These are phyloP conservation scores for Platanus orientalis DNA, from an alignment of 164 flowering plant genomes.

Conservation along the genomic window DNA sequence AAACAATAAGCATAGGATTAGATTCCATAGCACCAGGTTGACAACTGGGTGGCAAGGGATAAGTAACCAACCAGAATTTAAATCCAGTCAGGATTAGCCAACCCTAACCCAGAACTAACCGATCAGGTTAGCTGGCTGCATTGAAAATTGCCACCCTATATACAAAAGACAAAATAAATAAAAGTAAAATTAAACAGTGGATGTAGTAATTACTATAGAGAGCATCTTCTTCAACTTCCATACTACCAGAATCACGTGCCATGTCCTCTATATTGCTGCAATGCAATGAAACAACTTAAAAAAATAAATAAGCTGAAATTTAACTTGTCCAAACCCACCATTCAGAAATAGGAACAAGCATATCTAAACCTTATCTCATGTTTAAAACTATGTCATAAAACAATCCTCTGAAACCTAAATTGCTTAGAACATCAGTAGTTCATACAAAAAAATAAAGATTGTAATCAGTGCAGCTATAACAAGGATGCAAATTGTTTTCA, in stretches of 20 bases:
- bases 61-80: too few species aligned
- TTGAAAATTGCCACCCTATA: too few species aligned
- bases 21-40: background rate
- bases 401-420: background rate
- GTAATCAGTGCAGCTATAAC: too few species aligned
- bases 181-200: conserved; percentile 8
- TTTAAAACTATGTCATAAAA: background rate
- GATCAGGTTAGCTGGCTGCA: too few species aligned
- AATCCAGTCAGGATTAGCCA: too few species aligned
- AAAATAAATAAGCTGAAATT: background rate
- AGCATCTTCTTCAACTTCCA: conserved; percentile 77
- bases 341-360: background rate
- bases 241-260: conserved; percentile 88
- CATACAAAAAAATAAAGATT: too few species aligned
- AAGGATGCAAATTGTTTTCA: too few species aligned
- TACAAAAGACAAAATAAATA: background rate
- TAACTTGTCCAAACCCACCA: background rate
- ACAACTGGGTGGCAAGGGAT: too few species aligned
- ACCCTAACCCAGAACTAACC: too few species aligned
- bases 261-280: conserved; percentile 94
- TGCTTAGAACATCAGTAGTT: too few species aligned
- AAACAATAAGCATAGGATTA: conserved; percentile 17
- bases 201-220: conserved; percentile 52
- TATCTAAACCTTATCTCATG: background rate
- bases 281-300: conserved; percentile 10